Evolutionary conservation across 2,329 filamentous ascomycete species (phyloP).

Genomic region (Trichoderma hamatum): DNA sequence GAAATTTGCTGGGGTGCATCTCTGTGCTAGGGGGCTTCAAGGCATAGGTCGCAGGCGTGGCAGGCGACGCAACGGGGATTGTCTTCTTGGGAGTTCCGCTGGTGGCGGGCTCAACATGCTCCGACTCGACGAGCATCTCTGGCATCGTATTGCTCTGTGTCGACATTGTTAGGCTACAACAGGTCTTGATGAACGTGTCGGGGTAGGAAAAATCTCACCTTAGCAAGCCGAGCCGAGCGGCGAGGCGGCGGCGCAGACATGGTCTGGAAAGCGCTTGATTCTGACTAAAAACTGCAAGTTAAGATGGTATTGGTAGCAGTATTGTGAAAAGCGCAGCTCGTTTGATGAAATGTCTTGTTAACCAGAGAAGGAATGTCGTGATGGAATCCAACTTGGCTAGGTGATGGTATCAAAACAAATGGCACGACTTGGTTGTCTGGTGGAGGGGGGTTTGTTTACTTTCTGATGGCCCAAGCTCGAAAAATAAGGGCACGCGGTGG

Average conservation of each 20-base stretch:
- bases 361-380: conserved; percentile 27
- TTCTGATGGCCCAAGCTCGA: conserved; percentile 29
- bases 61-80: conserved; percentile 40
- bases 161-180: conserved; percentile 27
- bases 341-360: conserved; percentile 19
- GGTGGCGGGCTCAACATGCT: conserved; percentile 10
- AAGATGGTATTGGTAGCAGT: conserved; percentile 21
- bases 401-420: conserved; percentile 30
- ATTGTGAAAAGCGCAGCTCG: conserved; percentile 1
- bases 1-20: conserved; percentile 88
- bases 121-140: conserved; percentile 31
- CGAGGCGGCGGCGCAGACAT: conserved; percentile 48
- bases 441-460: conserved; percentile 36
- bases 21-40: conserved; percentile 74
- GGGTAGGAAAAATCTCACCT: conserved; percentile 37
- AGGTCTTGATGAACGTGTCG: not conserved
- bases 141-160: conserved; percentile 39
- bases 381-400: conserved; percentile 23
- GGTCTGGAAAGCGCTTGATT: conserved; percentile 27
- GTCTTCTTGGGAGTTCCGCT: conserved; percentile 34
- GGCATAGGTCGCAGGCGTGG: conserved; percentile 67
- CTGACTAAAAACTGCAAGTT: conserved; percentile 11
- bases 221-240: conserved; percentile 48
- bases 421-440: conserved; percentile 31
- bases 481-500: conserved; percentile 16